These are phyloP conservation scores for Curvularia sp. DNA, from an alignment of 2,329 filamentous ascomycete genomes.

Conservation along the genomic window DNA sequence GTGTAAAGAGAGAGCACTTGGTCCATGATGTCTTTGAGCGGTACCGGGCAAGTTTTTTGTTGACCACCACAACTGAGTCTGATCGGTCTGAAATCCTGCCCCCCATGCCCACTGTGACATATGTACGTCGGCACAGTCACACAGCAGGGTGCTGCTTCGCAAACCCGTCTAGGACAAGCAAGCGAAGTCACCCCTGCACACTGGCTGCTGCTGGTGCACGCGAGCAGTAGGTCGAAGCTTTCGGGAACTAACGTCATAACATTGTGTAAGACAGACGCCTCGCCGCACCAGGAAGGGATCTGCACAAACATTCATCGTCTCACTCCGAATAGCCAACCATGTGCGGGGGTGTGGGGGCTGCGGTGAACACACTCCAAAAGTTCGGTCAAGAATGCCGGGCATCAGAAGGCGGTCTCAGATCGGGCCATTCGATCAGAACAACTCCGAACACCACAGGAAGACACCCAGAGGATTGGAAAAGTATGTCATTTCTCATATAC, in stretches of 20 bases:
- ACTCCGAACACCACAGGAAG: background rate
- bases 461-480: slow-evolving; percentile 4
- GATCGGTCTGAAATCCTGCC: background rate
- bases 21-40: slow-evolving; percentile 9
- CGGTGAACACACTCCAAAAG: slow-evolving; percentile 9
- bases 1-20: slow-evolving; percentile 1
- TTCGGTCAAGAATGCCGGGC: slow-evolving; percentile 8
- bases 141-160: background rate
- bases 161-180: background rate
- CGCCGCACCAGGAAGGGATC: slow-evolving; percentile 22
- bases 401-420: background rate
- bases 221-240: slow-evolving; percentile 7
- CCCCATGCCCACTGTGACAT: background rate
- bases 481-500: slow-evolving; percentile 16
- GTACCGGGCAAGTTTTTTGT: slow-evolving; percentile 9
- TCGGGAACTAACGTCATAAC: slow-evolving; percentile 7
- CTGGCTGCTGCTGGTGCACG: slow-evolving; percentile 2
- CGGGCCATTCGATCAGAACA: slow-evolving; percentile 1
- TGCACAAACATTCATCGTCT: slow-evolving; percentile 9
- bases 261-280: slow-evolving; percentile 9
- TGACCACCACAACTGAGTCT: background rate
- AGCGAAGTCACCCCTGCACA: slow-evolving; percentile 5
- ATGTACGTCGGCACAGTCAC: background rate
- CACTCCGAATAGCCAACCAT: slow-evolving; percentile 12
- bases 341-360: slow-evolving; percentile 18